These are phyloP conservation scores for Calonectria hongkongensis DNA, from an alignment of 2,329 filamentous ascomycete genomes.

Conservation along the genomic window DNA sequence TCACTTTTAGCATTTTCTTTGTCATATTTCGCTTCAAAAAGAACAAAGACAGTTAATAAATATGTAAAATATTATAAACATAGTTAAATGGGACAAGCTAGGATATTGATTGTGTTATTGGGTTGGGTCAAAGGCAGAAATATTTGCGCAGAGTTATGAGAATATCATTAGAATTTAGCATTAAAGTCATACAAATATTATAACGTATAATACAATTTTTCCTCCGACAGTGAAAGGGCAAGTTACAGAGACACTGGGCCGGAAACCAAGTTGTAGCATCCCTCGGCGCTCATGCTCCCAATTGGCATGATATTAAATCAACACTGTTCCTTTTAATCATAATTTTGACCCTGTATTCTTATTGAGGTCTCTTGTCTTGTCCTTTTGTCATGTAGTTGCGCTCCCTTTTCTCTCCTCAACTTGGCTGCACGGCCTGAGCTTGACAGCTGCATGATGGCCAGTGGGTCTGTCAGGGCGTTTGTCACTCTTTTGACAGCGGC, in stretches of 20 bases:
- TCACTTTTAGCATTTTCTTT: conserved; percentile 4
- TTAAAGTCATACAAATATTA: not conserved
- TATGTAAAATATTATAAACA: not conserved
- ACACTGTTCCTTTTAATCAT: not conserved
- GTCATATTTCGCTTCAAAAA: not conserved
- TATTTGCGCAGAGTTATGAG: not conserved
- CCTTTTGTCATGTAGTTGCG: not conserved
- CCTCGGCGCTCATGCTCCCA: not conserved
- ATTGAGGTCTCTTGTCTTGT: not conserved
- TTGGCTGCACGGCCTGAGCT: conserved; percentile 26
- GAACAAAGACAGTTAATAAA: not conserved
- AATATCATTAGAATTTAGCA: not conserved
- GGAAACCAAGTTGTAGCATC: not conserved
- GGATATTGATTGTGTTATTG: not conserved
- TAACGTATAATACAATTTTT: not conserved
- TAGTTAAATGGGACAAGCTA: too few relatives aligned
- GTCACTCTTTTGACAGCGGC: conserved; percentile 16
- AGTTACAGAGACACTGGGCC: not conserved
- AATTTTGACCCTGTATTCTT: not conserved
- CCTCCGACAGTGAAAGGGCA: not conserved
- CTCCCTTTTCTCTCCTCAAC: conserved; percentile 16
- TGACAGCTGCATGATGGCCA: conserved; percentile 25
- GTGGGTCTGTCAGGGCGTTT: conserved; percentile 16
- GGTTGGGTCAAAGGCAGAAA: not conserved
- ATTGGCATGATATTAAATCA: not conserved